phyloP scores from a whole-genome alignment of 768 basidiomycete genomes.

The Leucosporidium yakuticum region DNA sequence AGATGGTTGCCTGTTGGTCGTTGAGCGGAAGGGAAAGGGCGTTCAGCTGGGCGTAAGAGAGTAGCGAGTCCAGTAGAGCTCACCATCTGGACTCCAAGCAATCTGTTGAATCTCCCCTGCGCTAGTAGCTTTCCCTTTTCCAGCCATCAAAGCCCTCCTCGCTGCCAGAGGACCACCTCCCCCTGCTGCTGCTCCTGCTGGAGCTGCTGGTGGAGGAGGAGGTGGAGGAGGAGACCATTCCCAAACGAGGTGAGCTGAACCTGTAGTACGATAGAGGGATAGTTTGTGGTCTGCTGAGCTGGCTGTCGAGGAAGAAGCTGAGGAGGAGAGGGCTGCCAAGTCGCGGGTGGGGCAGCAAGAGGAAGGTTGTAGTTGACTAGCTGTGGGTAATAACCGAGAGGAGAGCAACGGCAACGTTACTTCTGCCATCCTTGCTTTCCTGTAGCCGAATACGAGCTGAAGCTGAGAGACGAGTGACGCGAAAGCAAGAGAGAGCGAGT shows the following conservation, averaged over 20 bases:
- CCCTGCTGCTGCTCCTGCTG: too few species aligned
- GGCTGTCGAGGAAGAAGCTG: background rate
- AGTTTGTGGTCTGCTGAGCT: background rate
- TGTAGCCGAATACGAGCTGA: background rate
- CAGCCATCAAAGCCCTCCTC: too few species aligned
- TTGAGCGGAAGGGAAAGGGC: too few species aligned
- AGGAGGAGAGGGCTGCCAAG: background rate
- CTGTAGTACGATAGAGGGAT: slow-evolving; percentile 1
- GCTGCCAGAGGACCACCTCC: too few species aligned
- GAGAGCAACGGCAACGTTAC: too few species aligned
- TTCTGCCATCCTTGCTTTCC: background rate
- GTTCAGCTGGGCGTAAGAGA: too few species aligned
- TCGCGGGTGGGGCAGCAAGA: slow-evolving; percentile 2
- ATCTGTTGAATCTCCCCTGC: too few species aligned
- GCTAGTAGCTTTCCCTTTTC: too few species aligned
- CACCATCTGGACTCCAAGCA: too few species aligned
- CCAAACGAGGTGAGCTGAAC: background rate
- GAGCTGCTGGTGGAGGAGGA: background rate
- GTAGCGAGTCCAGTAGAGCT: too few species aligned
- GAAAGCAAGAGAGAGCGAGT: background rate
- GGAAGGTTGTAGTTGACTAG: background rate
- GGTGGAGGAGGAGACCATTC: background rate
- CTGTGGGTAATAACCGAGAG: background rate
- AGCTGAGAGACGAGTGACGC: background rate
- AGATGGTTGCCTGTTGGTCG: too few species aligned